phyloP scores from a whole-genome alignment of 768 basidiomycete genomes.

The Rhizopogon vesiculosus region DNA sequence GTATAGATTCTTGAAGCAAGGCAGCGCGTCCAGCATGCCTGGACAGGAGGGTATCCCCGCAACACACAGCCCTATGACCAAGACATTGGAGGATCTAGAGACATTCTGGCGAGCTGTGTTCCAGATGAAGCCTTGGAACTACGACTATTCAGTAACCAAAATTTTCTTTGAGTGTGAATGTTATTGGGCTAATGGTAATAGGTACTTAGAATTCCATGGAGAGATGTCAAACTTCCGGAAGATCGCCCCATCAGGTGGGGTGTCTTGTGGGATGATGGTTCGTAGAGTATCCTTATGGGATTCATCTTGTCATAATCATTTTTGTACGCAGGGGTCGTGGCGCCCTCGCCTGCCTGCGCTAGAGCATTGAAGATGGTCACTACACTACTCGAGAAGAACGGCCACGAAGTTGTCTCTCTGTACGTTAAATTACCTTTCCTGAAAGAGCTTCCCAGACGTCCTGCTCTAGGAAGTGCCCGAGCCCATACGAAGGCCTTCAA shows the following conservation, averaged over 20 bases:
- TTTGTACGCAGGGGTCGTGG: slow-evolving; percentile 42
- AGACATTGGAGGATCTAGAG: slow-evolving; percentile 55
- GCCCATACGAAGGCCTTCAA: slow-evolving; percentile 49
- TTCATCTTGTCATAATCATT: not conserved
- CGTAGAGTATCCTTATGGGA: not conserved
- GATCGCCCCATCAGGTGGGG: slow-evolving; percentile 56
- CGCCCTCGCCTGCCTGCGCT: slow-evolving; percentile 54
- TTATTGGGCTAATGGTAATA: slow-evolving; percentile 5
- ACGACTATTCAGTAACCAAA: slow-evolving; percentile 46
- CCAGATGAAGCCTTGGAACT: slow-evolving; percentile 59
- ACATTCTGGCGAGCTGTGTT: slow-evolving; percentile 64
- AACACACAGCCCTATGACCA: slow-evolving; percentile 56
- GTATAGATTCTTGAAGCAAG: slow-evolving; percentile 52
- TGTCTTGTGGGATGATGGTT: slow-evolving; percentile 61
- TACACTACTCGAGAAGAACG: slow-evolving; percentile 36
- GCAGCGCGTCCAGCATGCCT: slow-evolving; percentile 38
- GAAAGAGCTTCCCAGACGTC: not conserved
- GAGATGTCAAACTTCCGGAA: slow-evolving; percentile 35
- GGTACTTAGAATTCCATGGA: slow-evolving; percentile 32
- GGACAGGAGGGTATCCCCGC: slow-evolving; percentile 57
- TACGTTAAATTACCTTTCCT: slow-evolving; percentile 15
- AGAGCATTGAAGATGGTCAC: slow-evolving; percentile 49
- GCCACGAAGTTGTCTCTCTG: slow-evolving; percentile 54
- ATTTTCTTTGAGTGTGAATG: not conserved
- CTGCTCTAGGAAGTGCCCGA: slow-evolving; percentile 23